A percentile compares a stretch with the other conserved stretches of the same genome.
Conservation (phyloP, 305 asterid species). For the Fraxinus ornus region DNA sequence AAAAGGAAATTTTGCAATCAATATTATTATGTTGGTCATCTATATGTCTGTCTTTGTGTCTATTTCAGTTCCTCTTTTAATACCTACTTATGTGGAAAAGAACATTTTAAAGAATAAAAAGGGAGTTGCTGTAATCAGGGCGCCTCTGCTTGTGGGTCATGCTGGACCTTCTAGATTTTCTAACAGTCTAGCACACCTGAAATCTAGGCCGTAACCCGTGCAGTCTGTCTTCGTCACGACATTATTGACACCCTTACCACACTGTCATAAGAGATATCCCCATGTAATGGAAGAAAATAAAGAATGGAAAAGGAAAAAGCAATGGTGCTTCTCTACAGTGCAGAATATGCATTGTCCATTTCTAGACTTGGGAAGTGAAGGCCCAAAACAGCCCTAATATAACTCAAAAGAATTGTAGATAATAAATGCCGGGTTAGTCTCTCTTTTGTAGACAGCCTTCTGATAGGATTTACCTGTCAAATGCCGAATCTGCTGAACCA, state of each 20-base stretch:
- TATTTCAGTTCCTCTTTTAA: neutral
- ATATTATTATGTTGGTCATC: neutral
- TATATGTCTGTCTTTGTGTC: neutral
- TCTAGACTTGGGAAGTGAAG: neutral
- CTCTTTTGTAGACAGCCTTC: neutral
- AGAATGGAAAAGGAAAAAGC: neutral
- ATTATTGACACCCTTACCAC: neutral
- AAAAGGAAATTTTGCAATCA: neutral
- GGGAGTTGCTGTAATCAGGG: neutral
- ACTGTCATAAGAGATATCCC: neutral
- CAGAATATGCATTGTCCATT: neutral
- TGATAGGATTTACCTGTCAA: too few relatives aligned
- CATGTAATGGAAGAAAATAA: neutral
- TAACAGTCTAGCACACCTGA: neutral
- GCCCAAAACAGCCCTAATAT: neutral
- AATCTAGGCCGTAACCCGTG: neutral
- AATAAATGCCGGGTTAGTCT: neutral
- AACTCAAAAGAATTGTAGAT: neutral
- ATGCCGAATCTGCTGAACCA: too few relatives aligned
- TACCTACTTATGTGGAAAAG: neutral
- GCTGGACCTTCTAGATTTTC: neutral
- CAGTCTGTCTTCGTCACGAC: neutral
- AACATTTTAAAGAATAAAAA: neutral
- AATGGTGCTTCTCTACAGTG: neutral
- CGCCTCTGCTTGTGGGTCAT: neutral